Conservation (phyloP, 2,329 filamentous ascomycete genomes). For the Trichoderma sp. region DNA sequence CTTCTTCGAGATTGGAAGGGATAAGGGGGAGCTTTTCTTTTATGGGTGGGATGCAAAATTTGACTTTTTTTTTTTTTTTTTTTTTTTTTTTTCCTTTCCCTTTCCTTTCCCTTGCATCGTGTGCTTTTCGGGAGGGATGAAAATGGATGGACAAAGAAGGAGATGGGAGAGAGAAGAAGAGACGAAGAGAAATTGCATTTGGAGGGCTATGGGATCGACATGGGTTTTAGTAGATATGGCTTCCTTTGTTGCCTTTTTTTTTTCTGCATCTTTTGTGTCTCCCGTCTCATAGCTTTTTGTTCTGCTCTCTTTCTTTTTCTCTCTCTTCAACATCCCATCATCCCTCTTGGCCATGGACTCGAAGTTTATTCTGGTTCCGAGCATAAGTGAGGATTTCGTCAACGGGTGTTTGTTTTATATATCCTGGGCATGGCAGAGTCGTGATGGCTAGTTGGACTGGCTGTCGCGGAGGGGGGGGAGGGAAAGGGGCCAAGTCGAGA, state of each 20-base stretch:
- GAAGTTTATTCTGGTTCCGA: background rate
- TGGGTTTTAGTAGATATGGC: background rate
- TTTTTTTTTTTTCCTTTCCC: background rate
- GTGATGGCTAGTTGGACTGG: too few relatives aligned
- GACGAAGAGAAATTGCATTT: background rate
- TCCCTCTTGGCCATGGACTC: background rate
- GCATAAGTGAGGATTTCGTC: background rate
- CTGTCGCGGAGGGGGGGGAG: background rate
- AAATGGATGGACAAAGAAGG: background rate
- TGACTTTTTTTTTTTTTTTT: background rate
- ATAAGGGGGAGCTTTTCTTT: background rate
- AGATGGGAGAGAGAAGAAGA: background rate
- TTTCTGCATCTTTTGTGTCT: background rate
- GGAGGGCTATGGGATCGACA: background rate
- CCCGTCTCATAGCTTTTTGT: background rate
- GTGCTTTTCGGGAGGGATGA: background rate
- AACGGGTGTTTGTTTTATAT: background rate
- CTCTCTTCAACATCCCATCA: background rate
- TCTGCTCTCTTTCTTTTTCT: background rate
- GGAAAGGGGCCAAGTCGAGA: background rate
- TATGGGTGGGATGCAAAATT: background rate
- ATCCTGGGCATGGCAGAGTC: background rate
- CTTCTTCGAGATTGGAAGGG: background rate
- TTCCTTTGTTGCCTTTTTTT: background rate
- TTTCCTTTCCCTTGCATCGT: background rate